Base-by-base conservation (phyloP, 2,329 filamentous ascomycete species). In the Gliomastix tumulicola region DNA sequence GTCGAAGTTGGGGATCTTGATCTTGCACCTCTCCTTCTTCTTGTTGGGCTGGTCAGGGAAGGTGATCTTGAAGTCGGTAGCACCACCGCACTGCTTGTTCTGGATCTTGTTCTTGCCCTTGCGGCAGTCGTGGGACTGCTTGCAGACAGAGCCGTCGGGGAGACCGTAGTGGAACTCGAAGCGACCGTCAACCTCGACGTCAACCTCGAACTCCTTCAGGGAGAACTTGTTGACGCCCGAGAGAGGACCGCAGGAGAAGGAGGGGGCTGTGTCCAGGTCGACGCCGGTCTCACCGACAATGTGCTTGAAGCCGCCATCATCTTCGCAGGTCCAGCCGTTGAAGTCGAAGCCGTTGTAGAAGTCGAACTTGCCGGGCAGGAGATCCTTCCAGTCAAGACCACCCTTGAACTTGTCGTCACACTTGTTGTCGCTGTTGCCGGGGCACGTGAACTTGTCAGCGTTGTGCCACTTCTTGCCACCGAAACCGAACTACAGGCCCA, bases 141-240 rank as follows among this genome's bases (percentile, higher is more conserved):
- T 90, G 79, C 90, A 97, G 41, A 62, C 76, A 12, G 77, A 81
- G 49, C 85, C 85, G 57, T 90, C 86, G 3, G 79, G 74, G 88
- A 96, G 94, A 51, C 70, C 74, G 65, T 90, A 96, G 68, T 86
- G 75, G 68, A 95, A 88, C 61, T 90, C 80, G 37, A 97, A 66
- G 44, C 89, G 79, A 48, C 77, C 80, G 60, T 90, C 82, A 53
- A 83, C 79, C 54, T 87, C 80, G 44, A 79, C 72, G 32, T 77
- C 78, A 48, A 96, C 67, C 45, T 90, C 71, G 59, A 94, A 76
- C 49, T 77, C 70, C 45, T 68, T 76, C 52, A 94, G 78, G 23
- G 88, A 92, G 70, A 94, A 41, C 39, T 43, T 43, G 19, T 39
- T 36, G 32, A 63, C 57, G 38, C 60, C 57, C 40, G 63, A 50